phyloP scores from a whole-genome alignment of 75 land plant species.

The Pinus taeda region DNA sequence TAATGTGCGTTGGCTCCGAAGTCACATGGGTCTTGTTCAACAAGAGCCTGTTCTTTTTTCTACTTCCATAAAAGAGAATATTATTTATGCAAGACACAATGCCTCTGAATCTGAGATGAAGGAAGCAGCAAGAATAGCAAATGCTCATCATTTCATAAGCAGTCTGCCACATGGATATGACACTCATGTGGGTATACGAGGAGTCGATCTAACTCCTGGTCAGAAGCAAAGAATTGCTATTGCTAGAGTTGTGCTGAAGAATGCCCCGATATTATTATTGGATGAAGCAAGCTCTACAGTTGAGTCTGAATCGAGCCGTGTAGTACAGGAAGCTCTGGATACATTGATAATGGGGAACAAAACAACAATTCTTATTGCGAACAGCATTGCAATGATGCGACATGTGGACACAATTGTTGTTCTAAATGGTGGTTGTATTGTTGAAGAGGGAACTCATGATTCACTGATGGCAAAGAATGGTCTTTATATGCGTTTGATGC shows the following conservation, averaged over 20 bases:
- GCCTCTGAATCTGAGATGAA: conserved; percentile 52
- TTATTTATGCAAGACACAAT: conserved; percentile 44
- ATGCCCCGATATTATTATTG: conserved; percentile 39
- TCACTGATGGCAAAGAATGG: conserved; percentile 40
- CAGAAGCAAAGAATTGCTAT: conserved; percentile 52
- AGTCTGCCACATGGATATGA: conserved; percentile 51
- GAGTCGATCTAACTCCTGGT: conserved; percentile 37
- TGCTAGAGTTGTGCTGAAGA: conserved; percentile 48
- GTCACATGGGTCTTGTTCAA: conserved; percentile 49
- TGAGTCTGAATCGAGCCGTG: conserved; percentile 41
- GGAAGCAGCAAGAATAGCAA: conserved; percentile 51
- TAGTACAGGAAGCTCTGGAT: conserved; percentile 48
- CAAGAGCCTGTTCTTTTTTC: conserved; percentile 56
- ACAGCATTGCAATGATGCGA: conserved; percentile 42
- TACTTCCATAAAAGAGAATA: conserved; percentile 46
- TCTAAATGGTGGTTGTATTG: conserved; percentile 43
- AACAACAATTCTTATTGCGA: conserved; percentile 47
- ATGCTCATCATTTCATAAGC: conserved; percentile 53
- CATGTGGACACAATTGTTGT: conserved; percentile 42
- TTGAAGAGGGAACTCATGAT: conserved; percentile 49
- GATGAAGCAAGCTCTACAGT: conserved; percentile 49
- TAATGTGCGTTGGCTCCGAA: conserved; percentile 48
- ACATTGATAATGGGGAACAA: conserved; percentile 50
- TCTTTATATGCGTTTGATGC: conserved; percentile 46
- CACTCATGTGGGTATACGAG: conserved; percentile 47